These are phyloP conservation scores for Lolium multiflorum DNA, from an alignment of 176 grass and related monocot genomes.

Conservation along the genomic window DNA sequence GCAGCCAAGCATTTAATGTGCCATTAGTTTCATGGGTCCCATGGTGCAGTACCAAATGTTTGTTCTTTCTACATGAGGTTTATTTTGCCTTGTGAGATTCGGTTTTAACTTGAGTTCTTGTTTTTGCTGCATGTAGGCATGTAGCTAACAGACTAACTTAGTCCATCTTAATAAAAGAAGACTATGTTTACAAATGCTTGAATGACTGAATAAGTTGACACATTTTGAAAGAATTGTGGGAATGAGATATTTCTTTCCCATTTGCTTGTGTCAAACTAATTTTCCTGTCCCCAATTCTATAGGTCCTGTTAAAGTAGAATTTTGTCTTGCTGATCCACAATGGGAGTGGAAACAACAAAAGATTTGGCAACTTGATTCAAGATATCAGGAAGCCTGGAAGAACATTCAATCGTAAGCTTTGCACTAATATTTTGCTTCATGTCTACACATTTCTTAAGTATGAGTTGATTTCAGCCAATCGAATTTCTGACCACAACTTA, in stretches of 20 bases:
- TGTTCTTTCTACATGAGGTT: conserved; percentile 31
- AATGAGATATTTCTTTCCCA: conserved; percentile 27
- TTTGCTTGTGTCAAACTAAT: conserved; percentile 29
- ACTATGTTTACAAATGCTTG: conserved; percentile 9
- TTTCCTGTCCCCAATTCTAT: conserved; percentile 21
- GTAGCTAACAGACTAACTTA: background rate
- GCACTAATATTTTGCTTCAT: conserved; percentile 21
- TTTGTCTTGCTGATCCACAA: conserved; percentile 63
- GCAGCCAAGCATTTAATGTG: background rate
- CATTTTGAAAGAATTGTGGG: background rate
- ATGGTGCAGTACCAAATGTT: background rate
- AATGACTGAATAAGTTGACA: background rate
- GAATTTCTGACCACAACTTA: conserved; percentile 26
- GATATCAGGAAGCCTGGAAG: conserved; percentile 88
- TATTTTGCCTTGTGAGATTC: conserved; percentile 26
- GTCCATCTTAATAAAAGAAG: background rate
- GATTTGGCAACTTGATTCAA: conserved; percentile 73
- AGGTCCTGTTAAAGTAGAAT: conserved; percentile 68
- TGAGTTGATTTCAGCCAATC: background rate
- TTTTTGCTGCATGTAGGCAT: conserved; percentile 34
- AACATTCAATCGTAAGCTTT: conserved; percentile 62
- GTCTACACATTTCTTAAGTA: background rate
- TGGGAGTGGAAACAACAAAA: conserved; percentile 73
- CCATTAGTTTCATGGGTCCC: background rate
- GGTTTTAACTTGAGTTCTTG: conserved; percentile 17